A percentile compares a stretch with the other conserved stretches of the same genome.
Conservation (phyloP, 176 grass and related monocot genomes). For the Rhynchospora tenuis region DNA sequence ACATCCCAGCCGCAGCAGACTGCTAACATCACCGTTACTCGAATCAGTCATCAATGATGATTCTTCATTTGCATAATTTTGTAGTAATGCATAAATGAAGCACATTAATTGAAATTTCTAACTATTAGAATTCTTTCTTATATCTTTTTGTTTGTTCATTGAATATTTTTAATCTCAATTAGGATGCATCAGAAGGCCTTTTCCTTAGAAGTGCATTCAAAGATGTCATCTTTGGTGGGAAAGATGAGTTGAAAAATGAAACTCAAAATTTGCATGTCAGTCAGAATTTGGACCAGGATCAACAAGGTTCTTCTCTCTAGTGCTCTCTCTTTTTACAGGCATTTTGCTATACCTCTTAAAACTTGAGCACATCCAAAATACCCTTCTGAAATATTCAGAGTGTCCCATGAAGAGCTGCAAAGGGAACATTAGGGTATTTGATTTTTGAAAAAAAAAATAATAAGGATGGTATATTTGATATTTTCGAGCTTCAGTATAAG, state of each 20-base stretch:
- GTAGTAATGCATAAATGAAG: too few relatives aligned
- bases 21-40: background rate
- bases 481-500: background rate
- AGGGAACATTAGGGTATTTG: background rate
- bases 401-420: background rate
- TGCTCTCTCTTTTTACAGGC: background rate
- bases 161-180: constrained; percentile 16
- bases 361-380: background rate
- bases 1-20: background rate
- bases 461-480: background rate
- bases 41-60: background rate
- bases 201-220: constrained; percentile 83
- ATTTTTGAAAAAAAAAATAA: background rate
- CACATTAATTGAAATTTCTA: background rate
- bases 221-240: constrained; percentile 58
- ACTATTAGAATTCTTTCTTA: background rate
- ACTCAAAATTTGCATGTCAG: constrained; percentile 17
- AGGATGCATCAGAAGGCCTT: constrained; percentile 91
- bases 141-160: background rate
- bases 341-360: constrained; percentile 1
- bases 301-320: constrained; percentile 24
- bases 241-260: constrained; percentile 42
- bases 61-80: too few relatives aligned
- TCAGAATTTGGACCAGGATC: constrained; percentile 49
- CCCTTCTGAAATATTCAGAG: background rate